Conservation (phyloP, 176 grass and related monocot species). For the Oryza meridionalis region DNA sequence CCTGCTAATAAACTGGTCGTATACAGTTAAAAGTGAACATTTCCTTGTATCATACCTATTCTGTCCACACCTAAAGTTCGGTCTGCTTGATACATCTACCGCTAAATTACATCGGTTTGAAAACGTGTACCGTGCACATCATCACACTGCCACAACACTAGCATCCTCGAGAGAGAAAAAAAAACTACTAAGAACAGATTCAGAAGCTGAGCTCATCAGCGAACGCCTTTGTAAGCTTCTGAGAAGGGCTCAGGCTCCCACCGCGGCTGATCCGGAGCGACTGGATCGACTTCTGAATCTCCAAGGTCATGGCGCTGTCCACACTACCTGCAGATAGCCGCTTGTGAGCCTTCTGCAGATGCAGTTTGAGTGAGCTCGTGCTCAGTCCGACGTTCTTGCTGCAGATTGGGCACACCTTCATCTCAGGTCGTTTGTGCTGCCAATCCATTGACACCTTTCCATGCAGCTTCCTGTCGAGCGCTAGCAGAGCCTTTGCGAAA, state of each 20-base stretch:
- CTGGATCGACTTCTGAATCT: slow-evolving; percentile 77
- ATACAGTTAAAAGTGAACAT: slow-evolving; percentile 10
- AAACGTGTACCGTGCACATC: slow-evolving; percentile 1
- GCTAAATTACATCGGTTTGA: slow-evolving; percentile 3
- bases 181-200: slow-evolving; percentile 13
- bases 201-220: slow-evolving; percentile 38
- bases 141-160: slow-evolving; percentile 1
- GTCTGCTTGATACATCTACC: not conserved
- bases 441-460: slow-evolving; percentile 88
- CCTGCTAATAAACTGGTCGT: not conserved
- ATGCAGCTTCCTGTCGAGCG: slow-evolving; percentile 75
- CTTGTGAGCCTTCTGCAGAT: slow-evolving; percentile 87
- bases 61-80: not conserved
- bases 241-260: slow-evolving; percentile 69
- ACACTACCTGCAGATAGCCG: slow-evolving; percentile 73
- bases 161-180: not conserved
- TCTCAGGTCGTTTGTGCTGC: slow-evolving; percentile 86
- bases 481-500: slow-evolving; percentile 72
- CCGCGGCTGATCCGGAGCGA: slow-evolving; percentile 61
- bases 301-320: slow-evolving; percentile 82
- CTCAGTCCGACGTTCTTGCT: slow-evolving; percentile 82
- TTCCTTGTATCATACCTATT: not conserved
- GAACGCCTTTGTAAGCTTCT: slow-evolving; percentile 59
- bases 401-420: slow-evolving; percentile 95
- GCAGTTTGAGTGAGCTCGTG: slow-evolving; percentile 95